phyloP scores from a whole-genome alignment of 2,329 filamentous ascomycete genomes.

The Celoporthe dispersa region DNA sequence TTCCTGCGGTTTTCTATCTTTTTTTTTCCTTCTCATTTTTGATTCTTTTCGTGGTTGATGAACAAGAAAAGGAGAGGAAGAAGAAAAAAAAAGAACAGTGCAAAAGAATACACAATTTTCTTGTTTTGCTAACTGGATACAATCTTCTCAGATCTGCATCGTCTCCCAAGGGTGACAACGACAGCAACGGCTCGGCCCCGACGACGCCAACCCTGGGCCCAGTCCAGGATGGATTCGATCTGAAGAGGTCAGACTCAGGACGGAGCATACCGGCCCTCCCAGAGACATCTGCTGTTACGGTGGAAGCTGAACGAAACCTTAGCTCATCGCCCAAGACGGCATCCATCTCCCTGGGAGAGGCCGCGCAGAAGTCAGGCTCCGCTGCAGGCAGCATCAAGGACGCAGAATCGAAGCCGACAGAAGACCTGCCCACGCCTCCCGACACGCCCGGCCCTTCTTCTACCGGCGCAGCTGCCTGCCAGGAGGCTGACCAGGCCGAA shows the following conservation, averaged over 20 bases:
- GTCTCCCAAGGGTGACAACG: constrained; percentile 18
- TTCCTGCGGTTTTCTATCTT: not conserved
- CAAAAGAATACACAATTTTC: too few relatives aligned
- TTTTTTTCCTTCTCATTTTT: too few relatives aligned
- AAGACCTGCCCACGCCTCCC: constrained; percentile 27
- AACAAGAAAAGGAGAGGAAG: too few relatives aligned
- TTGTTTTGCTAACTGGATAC: not conserved
- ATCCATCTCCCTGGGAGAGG: constrained; percentile 14
- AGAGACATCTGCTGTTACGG: constrained; percentile 24
- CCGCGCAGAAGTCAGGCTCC: not conserved
- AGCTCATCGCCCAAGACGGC: constrained; percentile 22
- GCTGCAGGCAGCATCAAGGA: not conserved
- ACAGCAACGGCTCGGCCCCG: constrained; percentile 12
- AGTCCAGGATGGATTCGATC: constrained; percentile 12
- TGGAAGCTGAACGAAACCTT: constrained; percentile 21
- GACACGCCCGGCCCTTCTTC: constrained; percentile 24
- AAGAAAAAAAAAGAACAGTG: too few relatives aligned
- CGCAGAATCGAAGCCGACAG: not conserved
- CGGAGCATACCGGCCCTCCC: constrained; percentile 22
- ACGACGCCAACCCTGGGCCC: constrained; percentile 16
- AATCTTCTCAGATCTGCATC: constrained; percentile 5
- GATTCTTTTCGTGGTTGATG: too few relatives aligned
- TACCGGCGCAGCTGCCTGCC: not conserved
- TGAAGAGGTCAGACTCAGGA: constrained; percentile 22
- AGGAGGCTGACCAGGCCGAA: constrained; percentile 1